These are phyloP conservation scores for Aspergillus sclerotiicarbonarius DNA, from an alignment of 495 filamentous ascomycete species.

Conservation along the genomic window DNA sequence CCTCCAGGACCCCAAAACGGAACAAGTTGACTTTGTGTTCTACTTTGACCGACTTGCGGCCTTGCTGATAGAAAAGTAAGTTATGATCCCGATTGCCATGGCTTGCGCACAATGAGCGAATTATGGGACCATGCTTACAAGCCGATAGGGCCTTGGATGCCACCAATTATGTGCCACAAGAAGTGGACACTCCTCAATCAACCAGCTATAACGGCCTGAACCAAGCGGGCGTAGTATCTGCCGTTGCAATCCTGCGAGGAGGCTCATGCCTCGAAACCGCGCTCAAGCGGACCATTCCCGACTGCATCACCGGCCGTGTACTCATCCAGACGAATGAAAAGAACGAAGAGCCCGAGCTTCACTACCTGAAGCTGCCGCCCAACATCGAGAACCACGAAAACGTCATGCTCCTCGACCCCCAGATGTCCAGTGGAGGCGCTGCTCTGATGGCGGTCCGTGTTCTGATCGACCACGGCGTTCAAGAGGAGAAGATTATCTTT, in stretches of 20 bases:
- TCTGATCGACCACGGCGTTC: slow-evolving; percentile 89
- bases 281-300: slow-evolving; percentile 82
- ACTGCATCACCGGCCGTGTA: slow-evolving; percentile 83
- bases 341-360: slow-evolving; percentile 87
- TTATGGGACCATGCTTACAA: no score
- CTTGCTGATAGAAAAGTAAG: slow-evolving; percentile 79
- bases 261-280: slow-evolving; percentile 86
- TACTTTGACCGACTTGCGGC: slow-evolving; percentile 87
- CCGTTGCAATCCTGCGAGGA: slow-evolving; percentile 84
- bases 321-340: slow-evolving; percentile 84
- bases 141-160: slow-evolving; percentile 65
- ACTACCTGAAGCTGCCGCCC: slow-evolving; percentile 74
- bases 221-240: slow-evolving; percentile 68
- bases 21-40: slow-evolving; percentile 90
- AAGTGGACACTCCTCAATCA: slow-evolving; percentile 67
- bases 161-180: slow-evolving; percentile 57
- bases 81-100: background rate
- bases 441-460: slow-evolving; percentile 96
- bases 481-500: slow-evolving; percentile 79
- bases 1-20: slow-evolving; percentile 74
- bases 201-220: slow-evolving; percentile 65
- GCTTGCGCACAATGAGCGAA: background rate
- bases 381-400: slow-evolving; percentile 68
- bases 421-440: slow-evolving; percentile 90
- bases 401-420: slow-evolving; percentile 85